Percentiles rank a stretch among this genome's conserved stretches.
Evolutionary conservation across 768 basidiomycete species (phyloP).

Genomic region (Boletus pseudopeckii): DNA sequence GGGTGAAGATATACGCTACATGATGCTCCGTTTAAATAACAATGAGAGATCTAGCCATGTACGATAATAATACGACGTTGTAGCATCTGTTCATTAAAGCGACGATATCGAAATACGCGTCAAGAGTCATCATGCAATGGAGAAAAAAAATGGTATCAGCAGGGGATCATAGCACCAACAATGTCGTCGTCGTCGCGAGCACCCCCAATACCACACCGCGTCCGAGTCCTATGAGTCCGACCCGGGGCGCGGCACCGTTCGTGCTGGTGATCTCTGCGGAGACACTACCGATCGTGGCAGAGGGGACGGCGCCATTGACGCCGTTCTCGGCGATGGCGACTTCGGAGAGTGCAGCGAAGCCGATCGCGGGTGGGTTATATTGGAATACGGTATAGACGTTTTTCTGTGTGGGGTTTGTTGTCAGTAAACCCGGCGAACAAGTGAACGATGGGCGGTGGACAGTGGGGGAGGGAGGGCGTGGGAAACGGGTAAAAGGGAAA

Average conservation of each 20-base stretch:
- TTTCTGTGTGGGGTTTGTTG: slow-evolving; percentile 29
- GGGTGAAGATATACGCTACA: not conserved
- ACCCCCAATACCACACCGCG: not conserved
- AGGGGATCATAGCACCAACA: slow-evolving; percentile 2
- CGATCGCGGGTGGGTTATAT: slow-evolving; percentile 46
- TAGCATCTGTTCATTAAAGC: too few species aligned
- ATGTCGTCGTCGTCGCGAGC: not conserved
- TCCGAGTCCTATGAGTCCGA: not conserved
- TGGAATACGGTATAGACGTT: slow-evolving; percentile 58
- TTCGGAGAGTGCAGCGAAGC: slow-evolving; percentile 46
- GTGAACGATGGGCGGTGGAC: too few species aligned
- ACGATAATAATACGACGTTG: not conserved
- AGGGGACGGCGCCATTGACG: slow-evolving; percentile 40
- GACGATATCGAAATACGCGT: too few species aligned
- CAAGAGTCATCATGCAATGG: too few species aligned
- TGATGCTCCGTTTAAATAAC: not conserved
- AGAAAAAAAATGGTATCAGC: not conserved
- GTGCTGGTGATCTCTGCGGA: slow-evolving; percentile 42
- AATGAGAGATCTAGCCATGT: not conserved
- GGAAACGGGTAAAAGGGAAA: not conserved
- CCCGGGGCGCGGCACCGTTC: slow-evolving; percentile 1
- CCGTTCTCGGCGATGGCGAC: slow-evolving; percentile 26
- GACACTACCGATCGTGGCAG: slow-evolving; percentile 54
- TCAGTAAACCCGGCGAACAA: not conserved
- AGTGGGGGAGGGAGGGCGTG: too few species aligned